Conservation (phyloP, 108 stramenopile genomes). For the Fragilaria crotonensis region DNA sequence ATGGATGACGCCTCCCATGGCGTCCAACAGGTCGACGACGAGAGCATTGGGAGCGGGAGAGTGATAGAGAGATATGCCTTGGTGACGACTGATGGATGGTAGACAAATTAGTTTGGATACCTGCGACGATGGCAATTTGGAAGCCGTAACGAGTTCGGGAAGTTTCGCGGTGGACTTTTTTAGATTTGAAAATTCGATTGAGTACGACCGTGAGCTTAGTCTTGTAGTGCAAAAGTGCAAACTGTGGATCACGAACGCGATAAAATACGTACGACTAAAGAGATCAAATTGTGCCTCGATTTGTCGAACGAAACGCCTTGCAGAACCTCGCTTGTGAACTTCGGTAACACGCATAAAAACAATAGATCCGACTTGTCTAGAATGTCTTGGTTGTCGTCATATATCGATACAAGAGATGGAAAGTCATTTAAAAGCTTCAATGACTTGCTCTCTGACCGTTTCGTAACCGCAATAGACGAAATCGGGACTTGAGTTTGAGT, state of each 20-base stretch:
- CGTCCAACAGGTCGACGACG: slow-evolving; percentile 17
- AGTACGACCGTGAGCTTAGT: slow-evolving; percentile 3
- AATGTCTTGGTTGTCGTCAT: slow-evolving; percentile 61
- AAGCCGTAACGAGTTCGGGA: slow-evolving; percentile 15
- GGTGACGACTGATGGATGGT: slow-evolving; percentile 46
- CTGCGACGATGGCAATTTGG: slow-evolving; percentile 11
- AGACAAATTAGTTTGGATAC: slow-evolving; percentile 85
- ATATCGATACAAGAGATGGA: slow-evolving; percentile 38
- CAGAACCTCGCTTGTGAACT: slow-evolving; percentile 47
- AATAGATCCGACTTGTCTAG: slow-evolving; percentile 59
- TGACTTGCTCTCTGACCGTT: slow-evolving; percentile 54
- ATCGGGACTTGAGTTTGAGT: slow-evolving; percentile 17
- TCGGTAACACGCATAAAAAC: slow-evolving; percentile 67
- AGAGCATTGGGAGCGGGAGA: neutral
- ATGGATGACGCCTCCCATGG: slow-evolving; percentile 46
- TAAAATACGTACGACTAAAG: slow-evolving; percentile 62
- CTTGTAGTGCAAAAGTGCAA: neutral
- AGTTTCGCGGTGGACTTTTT: slow-evolving; percentile 29
- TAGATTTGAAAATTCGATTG: slow-evolving; percentile 4
- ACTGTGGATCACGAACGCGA: no score
- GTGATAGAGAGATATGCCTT: slow-evolving; percentile 36
- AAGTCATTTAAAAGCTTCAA: slow-evolving; percentile 21
- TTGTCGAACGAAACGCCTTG: slow-evolving; percentile 35
- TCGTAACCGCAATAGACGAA: slow-evolving; percentile 40
- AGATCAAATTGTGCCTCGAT: slow-evolving; percentile 55